These are phyloP conservation scores for Gastrolobium villosum DNA, from an alignment of 306 rosid genomes.

Conservation along the genomic window DNA sequence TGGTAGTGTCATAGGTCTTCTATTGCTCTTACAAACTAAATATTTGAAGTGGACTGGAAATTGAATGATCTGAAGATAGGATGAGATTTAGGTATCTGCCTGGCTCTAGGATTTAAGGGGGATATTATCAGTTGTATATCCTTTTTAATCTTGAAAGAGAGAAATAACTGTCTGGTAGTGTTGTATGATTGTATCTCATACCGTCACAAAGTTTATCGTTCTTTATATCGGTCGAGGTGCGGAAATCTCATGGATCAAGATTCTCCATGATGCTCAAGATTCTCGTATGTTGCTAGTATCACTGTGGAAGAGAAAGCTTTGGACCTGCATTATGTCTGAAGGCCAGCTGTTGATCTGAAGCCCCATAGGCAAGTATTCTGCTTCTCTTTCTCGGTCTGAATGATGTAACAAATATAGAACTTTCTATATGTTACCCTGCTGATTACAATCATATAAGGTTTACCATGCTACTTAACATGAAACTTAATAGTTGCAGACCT, in stretches of 20 bases:
- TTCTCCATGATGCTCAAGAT: slow-evolving; percentile 41
- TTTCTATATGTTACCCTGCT: slow-evolving; percentile 55
- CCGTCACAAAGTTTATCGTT: slow-evolving; percentile 35
- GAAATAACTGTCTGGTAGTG: slow-evolving; percentile 29
- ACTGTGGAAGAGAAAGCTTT: slow-evolving; percentile 55
- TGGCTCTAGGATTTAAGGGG: slow-evolving; percentile 38
- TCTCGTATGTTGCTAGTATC: slow-evolving; percentile 45
- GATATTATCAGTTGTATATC: slow-evolving; percentile 33
- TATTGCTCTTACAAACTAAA: slow-evolving; percentile 38
- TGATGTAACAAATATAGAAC: slow-evolving; percentile 55
- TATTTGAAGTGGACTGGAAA: slow-evolving; percentile 38
- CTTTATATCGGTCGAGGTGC: slow-evolving; percentile 50
- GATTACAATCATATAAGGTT: slow-evolving; percentile 55
- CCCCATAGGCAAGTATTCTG: slow-evolving; percentile 79
- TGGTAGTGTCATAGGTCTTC: slow-evolving; percentile 28
- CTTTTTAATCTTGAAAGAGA: slow-evolving; percentile 39
- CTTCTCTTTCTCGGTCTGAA: slow-evolving; percentile 59
- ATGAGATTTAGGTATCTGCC: slow-evolving; percentile 37
- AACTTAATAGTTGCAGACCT: slow-evolving; percentile 49
- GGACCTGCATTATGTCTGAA: slow-evolving; percentile 49
- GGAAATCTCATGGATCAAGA: slow-evolving; percentile 49
- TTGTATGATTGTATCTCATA: slow-evolving; percentile 40
- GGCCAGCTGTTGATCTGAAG: slow-evolving; percentile 59
- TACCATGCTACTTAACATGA: slow-evolving; percentile 50
- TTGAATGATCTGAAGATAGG: slow-evolving; percentile 41